phyloP scores from a whole-genome alignment of 2,329 filamentous ascomycete species.

The Remersonia thermophila region DNA sequence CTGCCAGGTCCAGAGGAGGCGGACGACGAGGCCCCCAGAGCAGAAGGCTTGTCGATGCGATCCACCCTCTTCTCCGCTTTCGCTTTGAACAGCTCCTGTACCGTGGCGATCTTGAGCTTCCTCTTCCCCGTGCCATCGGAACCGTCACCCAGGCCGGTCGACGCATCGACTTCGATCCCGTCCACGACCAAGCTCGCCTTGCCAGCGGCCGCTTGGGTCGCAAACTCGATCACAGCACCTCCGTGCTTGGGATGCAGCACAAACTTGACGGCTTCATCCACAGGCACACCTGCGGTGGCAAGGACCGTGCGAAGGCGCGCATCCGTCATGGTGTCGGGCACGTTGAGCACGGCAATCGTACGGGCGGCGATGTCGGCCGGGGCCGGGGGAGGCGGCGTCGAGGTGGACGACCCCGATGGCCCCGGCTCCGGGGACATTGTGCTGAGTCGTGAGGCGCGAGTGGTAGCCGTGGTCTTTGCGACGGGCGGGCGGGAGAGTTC shows the following conservation, averaged over 20 bases:
- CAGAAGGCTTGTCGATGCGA: slow-evolving; percentile 27
- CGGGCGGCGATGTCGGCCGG: slow-evolving; percentile 45
- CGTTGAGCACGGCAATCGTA: slow-evolving; percentile 68
- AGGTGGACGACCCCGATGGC: background rate
- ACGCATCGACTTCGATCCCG: slow-evolving; percentile 37
- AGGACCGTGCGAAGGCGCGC: slow-evolving; percentile 64
- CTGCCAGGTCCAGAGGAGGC: slow-evolving; percentile 17
- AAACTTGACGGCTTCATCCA: slow-evolving; percentile 49
- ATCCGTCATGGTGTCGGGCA: slow-evolving; percentile 89
- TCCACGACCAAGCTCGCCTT: slow-evolving; percentile 52
- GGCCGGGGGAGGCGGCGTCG: slow-evolving; percentile 23
- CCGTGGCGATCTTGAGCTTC: slow-evolving; percentile 39
- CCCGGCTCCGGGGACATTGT: slow-evolving; percentile 8
- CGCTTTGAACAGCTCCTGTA: slow-evolving; percentile 41
- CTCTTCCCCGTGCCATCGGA: slow-evolving; percentile 30
- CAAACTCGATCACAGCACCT: slow-evolving; percentile 77
- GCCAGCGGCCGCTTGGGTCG: slow-evolving; percentile 56
- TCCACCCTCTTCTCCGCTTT: slow-evolving; percentile 34
- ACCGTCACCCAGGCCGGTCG: background rate
- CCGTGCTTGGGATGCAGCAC: slow-evolving; percentile 69
- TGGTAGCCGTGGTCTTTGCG: slow-evolving; percentile 43
- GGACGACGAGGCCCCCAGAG: slow-evolving; percentile 1
- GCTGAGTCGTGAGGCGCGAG: slow-evolving; percentile 10
- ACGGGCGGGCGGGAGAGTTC: slow-evolving; percentile 45
- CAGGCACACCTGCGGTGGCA: slow-evolving; percentile 46